Conservation (phyloP, 768 basidiomycete species). For the Leucosporidium yakuticum region DNA sequence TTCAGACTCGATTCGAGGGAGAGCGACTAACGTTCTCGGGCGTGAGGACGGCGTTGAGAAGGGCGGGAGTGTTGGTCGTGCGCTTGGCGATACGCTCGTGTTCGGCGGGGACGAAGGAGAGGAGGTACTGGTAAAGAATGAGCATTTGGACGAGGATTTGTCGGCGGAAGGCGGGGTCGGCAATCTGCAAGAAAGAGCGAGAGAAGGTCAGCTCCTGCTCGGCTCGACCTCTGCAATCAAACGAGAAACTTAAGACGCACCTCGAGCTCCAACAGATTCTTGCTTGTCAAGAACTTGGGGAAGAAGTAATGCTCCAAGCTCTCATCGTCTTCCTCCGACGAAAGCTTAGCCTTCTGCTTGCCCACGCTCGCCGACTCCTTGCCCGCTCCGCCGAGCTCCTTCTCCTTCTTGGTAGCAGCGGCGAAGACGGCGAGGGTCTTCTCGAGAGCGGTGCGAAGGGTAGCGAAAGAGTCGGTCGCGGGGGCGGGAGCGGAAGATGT, state of each 20-base stretch:
- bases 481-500: conserved; percentile 6
- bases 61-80: conserved; percentile 22
- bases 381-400: conserved; percentile 53
- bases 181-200: conserved; percentile 58
- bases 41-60: conserved; percentile 10
- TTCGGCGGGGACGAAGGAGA: conserved; percentile 63
- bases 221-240: background rate
- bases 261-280: conserved; percentile 80
- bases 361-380: background rate
- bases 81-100: conserved; percentile 54
- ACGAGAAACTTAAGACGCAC: conserved; percentile 46
- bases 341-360: background rate
- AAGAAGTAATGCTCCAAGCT: conserved; percentile 71
- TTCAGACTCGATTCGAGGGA: background rate
- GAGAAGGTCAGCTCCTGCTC: conserved; percentile 1
- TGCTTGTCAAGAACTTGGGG: conserved; percentile 84
- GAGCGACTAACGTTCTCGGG: conserved; percentile 45
- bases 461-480: conserved; percentile 49
- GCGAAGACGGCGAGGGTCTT: conserved; percentile 71
- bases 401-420: conserved; percentile 80
- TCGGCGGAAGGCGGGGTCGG: conserved; percentile 85
- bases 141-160: conserved; percentile 73
- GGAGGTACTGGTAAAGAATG: conserved; percentile 48
- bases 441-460: conserved; percentile 65
- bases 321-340: conserved; percentile 29